phyloP scores from a whole-genome alignment of 1,284 basidiomycete species.

The Meira nashicola region DNA sequence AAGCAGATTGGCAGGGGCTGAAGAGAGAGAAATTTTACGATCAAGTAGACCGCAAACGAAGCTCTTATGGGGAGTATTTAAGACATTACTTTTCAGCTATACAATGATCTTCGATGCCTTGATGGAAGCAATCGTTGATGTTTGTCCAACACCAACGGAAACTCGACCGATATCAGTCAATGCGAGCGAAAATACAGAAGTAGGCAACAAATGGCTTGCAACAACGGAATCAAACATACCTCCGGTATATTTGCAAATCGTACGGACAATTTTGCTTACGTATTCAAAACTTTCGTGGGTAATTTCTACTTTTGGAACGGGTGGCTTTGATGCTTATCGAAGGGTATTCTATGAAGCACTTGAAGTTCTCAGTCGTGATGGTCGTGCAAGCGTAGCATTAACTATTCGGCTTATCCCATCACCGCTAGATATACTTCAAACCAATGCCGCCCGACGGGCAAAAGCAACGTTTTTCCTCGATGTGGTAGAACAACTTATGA shows the following conservation, averaged over 20 bases:
- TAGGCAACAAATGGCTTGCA: slow-evolving; percentile 18
- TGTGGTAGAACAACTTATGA: slow-evolving; percentile 43
- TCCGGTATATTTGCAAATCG: slow-evolving; percentile 27
- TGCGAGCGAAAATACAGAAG: slow-evolving; percentile 6
- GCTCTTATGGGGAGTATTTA: slow-evolving; percentile 43
- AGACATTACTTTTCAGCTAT: slow-evolving; percentile 43
- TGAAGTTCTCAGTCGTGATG: slow-evolving; percentile 45
- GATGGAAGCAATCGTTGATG: slow-evolving; percentile 42
- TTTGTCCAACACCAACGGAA: slow-evolving; percentile 42
- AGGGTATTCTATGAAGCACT: slow-evolving; percentile 47
- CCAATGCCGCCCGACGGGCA: neutral
- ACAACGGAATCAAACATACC: slow-evolving; percentile 41
- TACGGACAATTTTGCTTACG: slow-evolving; percentile 29
- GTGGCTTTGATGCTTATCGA: slow-evolving; percentile 34
- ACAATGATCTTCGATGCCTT: slow-evolving; percentile 50
- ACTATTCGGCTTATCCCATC: slow-evolving; percentile 23
- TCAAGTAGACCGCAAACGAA: slow-evolving; percentile 6
- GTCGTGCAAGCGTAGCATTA: slow-evolving; percentile 31
- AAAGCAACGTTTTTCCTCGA: slow-evolving; percentile 40
- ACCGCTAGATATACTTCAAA: slow-evolving; percentile 5
- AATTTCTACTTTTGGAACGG: slow-evolving; percentile 43
- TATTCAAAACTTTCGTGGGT: slow-evolving; percentile 44
- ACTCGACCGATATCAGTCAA: slow-evolving; percentile 18
- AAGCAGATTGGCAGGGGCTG: slow-evolving; percentile 22
- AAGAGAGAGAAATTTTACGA: slow-evolving; percentile 19